A percentile compares a stretch with the other conserved stretches of the same genome.
Evolutionary conservation across 257 asterid species (phyloP).

Genomic region (Paulownia fortunei): DNA sequence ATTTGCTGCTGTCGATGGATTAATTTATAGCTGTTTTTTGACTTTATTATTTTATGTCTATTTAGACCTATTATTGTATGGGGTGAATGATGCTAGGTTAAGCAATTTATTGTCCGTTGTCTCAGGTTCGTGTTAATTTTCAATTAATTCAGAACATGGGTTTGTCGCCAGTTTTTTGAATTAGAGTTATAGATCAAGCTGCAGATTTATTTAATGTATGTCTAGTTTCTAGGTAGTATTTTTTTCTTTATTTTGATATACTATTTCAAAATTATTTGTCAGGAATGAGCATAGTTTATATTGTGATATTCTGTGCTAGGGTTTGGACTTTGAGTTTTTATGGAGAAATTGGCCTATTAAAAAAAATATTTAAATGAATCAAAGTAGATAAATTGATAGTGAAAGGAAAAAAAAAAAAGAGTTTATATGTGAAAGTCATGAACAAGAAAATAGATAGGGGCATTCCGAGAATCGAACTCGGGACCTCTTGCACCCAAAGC

Average conservation of each 20-base stretch:
- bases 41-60: not conserved
- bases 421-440: too few species aligned
- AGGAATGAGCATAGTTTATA: not conserved
- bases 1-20: not conserved
- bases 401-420: not conserved
- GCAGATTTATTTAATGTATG: not conserved
- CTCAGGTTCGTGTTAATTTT: not conserved
- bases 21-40: not conserved
- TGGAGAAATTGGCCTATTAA: not conserved
- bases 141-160: not conserved
- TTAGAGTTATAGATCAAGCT: not conserved
- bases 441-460: too few species aligned
- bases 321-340: not conserved
- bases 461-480: slow-evolving; percentile 77
- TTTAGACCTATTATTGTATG: not conserved
- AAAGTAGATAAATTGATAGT: not conserved
- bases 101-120: not conserved
- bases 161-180: not conserved
- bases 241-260: not conserved
- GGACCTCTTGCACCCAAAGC: slow-evolving; percentile 86
- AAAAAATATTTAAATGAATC: not conserved
- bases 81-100: not conserved
- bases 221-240: not conserved
- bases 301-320: not conserved
- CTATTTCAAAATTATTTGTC: not conserved